Base-by-base conservation (phyloP, 1,284 basidiomycete species). In the Pholiota adiposa region DNA sequence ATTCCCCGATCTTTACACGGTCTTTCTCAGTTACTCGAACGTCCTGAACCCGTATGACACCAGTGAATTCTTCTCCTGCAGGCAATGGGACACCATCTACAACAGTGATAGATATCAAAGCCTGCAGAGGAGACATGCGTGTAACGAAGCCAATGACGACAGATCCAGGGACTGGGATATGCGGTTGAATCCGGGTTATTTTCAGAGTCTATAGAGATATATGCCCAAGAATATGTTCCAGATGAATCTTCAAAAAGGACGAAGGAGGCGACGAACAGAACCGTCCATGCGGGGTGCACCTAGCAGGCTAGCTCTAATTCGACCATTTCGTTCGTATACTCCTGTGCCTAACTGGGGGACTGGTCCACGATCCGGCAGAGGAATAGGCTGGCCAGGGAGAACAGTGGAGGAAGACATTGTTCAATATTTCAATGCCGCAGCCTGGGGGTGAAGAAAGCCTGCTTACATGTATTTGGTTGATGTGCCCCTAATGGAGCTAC, bases 11-110 rank as follows among this genome's bases (percentile, higher is more conserved):
- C 75, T 94, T 96, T 61, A 98, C 85, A 72, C 90, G 93, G 78
- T 97, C 94, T 69, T 94, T 93, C 71, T 97, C 95, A 1, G 94
- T 96, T 27, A 90, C 88, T 50, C 95, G 78, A n/a, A 97, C 89
- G 75, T 99, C 97, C 73, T 97, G 93, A 3, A 87, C 82, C 33
- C 97, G 87, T 60, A 99, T 93, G 7, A 98, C 90, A 12, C 97
- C 97, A 0, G 87, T 90, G 67, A 97, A 98, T 66, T 98, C 96
- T 75, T 96, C 94, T n/a, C 91, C 91, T 41, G 84, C 81, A 21
- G 94, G 90, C 25, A 96, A 82, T 1, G 96, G 95, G n/a, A 91
- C 81, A 18, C 91, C 93, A 70, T 97, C 94, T 29, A 98, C 94
- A 12, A 96, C 90, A 36, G 90, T 87, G 65, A 99, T 96, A 1